A percentile compares a stretch with the other conserved stretches of the same genome.
Evolutionary conservation across 495 filamentous ascomycete species (phyloP).

Genomic region (Aspergillus bertholletiae): DNA sequence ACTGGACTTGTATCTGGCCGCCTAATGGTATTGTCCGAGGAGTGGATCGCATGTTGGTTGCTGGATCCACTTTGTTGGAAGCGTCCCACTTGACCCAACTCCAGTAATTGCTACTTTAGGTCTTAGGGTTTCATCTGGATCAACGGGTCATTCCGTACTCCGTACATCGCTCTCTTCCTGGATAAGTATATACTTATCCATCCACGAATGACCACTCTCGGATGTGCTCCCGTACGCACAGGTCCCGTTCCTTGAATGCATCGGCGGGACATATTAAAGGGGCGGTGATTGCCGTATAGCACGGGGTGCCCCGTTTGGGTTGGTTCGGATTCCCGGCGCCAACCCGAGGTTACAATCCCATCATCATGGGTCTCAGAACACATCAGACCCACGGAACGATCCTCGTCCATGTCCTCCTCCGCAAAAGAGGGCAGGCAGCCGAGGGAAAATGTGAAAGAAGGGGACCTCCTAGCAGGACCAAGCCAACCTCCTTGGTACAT

Average conservation of each 20-base stretch:
- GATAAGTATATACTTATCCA: no score
- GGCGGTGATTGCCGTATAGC: no score
- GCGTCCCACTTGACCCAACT: neutral
- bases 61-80: neutral
- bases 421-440: no score
- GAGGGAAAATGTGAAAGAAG: neutral
- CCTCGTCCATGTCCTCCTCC: no score
- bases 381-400: neutral
- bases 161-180: neutral
- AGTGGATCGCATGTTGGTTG: neutral
- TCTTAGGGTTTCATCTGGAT: neutral
- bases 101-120: neutral
- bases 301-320: no score
- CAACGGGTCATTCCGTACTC: neutral
- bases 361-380: no score
- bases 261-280: no score
- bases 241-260: neutral
- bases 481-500: no score
- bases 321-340: neutral
- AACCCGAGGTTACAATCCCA: neutral
- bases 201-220: neutral
- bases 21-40: neutral
- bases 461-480: neutral
- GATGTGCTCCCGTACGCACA: neutral
- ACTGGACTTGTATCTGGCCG: neutral